Conservation (phyloP, 345 rosid genomes). For the Eucalyptus sp. region DNA sequence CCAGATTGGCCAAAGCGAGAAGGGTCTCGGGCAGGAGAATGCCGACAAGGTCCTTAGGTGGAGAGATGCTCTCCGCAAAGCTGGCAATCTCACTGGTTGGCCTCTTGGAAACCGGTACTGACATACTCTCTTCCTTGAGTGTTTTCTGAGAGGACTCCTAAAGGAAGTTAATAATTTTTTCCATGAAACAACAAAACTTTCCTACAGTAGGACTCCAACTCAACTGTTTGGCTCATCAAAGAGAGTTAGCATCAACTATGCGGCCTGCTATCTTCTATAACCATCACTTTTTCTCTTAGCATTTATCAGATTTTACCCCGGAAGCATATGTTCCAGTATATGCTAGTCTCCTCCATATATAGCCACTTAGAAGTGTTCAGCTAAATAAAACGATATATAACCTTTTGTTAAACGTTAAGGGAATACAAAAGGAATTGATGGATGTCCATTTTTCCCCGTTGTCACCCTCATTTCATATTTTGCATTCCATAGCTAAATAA, state of each 20-base stretch:
- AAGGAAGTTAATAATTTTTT: background rate
- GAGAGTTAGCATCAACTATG: background rate
- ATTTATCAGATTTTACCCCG: background rate
- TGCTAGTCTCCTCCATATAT: background rate
- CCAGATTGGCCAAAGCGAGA: background rate
- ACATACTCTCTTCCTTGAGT: background rate
- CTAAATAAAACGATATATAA: background rate
- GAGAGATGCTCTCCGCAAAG: background rate
- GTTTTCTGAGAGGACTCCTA: background rate
- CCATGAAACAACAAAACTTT: background rate
- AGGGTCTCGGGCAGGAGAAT: background rate
- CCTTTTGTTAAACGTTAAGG: background rate
- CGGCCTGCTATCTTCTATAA: background rate
- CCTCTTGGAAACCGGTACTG: background rate
- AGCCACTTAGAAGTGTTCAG: background rate
- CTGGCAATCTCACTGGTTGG: background rate
- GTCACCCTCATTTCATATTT: background rate
- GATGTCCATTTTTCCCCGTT: too few relatives aligned
- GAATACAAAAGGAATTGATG: background rate
- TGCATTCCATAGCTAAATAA: background rate
- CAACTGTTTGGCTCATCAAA: background rate
- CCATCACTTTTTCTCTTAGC: background rate
- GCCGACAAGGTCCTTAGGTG: background rate
- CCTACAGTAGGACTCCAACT: background rate
- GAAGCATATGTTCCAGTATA: background rate